These are phyloP conservation scores for Kluyveromyces aestuarii DNA, from an alignment of 805 yeast genomes.

Conservation along the genomic window DNA sequence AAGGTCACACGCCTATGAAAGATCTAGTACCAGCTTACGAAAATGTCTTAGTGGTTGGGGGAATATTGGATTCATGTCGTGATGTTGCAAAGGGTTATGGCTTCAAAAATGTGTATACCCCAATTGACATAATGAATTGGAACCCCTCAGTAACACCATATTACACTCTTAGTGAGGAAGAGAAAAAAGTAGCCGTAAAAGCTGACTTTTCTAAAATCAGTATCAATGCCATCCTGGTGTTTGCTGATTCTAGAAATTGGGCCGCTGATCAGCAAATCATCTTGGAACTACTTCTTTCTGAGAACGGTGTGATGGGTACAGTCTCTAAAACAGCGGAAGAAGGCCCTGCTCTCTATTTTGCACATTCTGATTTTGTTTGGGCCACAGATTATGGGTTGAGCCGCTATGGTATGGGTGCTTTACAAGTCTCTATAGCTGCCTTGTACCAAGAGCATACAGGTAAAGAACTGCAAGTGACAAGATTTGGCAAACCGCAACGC, in stretches of 20 bases:
- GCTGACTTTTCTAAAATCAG: constrained; percentile 57
- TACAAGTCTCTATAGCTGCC: constrained; percentile 82
- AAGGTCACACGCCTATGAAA: constrained; percentile 91
- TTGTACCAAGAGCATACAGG: constrained; percentile 81
- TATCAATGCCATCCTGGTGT: constrained; percentile 78
- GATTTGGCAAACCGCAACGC: constrained; percentile 86
- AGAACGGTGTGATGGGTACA: constrained; percentile 81
- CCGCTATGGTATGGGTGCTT: constrained; percentile 91
- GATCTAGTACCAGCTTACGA: constrained; percentile 60
- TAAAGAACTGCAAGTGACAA: constrained; percentile 62
- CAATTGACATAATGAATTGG: constrained; percentile 78
- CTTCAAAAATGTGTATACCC: constrained; percentile 72
- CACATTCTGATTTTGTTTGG: constrained; percentile 90
- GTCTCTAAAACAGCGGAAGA: constrained; percentile 58
- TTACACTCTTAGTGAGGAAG: constrained; percentile 69
- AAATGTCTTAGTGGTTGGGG: constrained; percentile 82
- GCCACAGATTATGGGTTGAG: constrained; percentile 77
- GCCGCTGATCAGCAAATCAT: constrained; percentile 90
- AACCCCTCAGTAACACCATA: constrained; percentile 81
- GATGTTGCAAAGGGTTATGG: constrained; percentile 80
- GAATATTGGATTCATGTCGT: constrained; percentile 76
- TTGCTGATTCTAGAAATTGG: constrained; percentile 90
- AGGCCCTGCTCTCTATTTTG: constrained; percentile 78
- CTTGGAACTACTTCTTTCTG: constrained; percentile 66
- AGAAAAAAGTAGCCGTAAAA: constrained; percentile 39